Evolutionary conservation across 106 monocot genomes (phyloP).

Genomic region (Dactylorhiza incarnata): DNA sequence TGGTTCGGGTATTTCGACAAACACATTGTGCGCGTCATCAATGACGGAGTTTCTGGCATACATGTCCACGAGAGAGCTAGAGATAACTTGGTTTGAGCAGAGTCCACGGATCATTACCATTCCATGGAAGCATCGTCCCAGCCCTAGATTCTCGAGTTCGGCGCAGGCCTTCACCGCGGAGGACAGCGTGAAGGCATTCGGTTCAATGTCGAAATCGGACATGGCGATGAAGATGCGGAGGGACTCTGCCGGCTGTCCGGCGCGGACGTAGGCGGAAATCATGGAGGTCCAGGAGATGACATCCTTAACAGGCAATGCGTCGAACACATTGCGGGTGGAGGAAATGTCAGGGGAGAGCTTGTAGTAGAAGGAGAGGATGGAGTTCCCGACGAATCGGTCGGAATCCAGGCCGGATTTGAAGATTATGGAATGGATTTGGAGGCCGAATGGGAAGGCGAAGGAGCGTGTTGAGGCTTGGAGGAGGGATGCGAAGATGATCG

Average conservation of each 20-base stretch:
- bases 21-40: constrained; percentile 37
- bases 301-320: constrained; percentile 39
- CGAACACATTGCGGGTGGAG: constrained; percentile 45
- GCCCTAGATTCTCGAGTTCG: constrained; percentile 17
- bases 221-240: constrained; percentile 41
- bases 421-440: constrained; percentile 48
- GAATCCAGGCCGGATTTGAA: constrained; percentile 61
- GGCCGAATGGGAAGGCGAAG: constrained; percentile 27
- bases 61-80: constrained; percentile 56
- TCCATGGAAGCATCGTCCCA: constrained; percentile 41
- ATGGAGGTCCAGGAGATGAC: constrained; percentile 79
- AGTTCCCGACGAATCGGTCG: constrained; percentile 68
- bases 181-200: constrained; percentile 58
- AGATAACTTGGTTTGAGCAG: constrained; percentile 31
- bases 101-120: constrained; percentile 29
- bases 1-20: constrained; percentile 42
- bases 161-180: constrained; percentile 40
- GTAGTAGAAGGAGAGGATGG: constrained; percentile 65
- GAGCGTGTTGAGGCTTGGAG: constrained; percentile 36
- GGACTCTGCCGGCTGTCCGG: constrained; percentile 31
- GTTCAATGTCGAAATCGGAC: constrained; percentile 24
- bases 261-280: constrained; percentile 55
- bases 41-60: constrained; percentile 36
- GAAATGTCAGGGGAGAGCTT: constrained; percentile 40
- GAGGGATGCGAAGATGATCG: constrained; percentile 35